phyloP scores from a whole-genome alignment of 2,329 filamentous ascomycete species.

The Calonectria ilicicola region DNA sequence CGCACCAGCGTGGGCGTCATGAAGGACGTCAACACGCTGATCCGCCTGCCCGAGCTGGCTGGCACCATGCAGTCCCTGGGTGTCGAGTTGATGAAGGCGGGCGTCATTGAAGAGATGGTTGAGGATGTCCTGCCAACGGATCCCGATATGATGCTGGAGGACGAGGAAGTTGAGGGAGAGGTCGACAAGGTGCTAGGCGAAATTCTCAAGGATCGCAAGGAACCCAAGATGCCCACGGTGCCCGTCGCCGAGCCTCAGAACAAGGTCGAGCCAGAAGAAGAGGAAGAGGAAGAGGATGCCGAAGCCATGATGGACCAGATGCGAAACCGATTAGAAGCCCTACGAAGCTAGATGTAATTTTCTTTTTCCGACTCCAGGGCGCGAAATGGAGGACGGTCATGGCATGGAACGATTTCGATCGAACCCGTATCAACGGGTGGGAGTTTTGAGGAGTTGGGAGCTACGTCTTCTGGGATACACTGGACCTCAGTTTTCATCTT shows the following conservation, averaged over 20 bases:
- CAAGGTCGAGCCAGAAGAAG: conserved; percentile 61
- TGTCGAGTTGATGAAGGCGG: conserved; percentile 90
- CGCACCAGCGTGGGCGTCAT: conserved; percentile 90
- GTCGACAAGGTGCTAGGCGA: conserved; percentile 94
- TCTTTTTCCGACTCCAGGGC: neutral
- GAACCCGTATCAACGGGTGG: neutral
- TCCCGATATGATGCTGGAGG: conserved; percentile 77
- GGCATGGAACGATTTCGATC: conserved; percentile 1
- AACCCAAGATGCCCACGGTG: conserved; percentile 66
- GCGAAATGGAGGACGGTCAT: neutral
- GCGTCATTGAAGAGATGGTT: conserved; percentile 98
- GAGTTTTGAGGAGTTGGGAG: conserved; percentile 23
- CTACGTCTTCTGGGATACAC: conserved; percentile 19
- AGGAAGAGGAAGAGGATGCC: conserved; percentile 79
- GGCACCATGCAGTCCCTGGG: conserved; percentile 91
- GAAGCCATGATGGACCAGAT: conserved; percentile 95
- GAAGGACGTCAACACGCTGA: conserved; percentile 92
- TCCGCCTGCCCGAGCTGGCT: conserved; percentile 86
- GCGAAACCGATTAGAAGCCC: conserved; percentile 88
- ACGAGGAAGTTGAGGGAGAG: conserved; percentile 81
- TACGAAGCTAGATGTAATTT: conserved; percentile 76
- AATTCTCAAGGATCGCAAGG: conserved; percentile 85
- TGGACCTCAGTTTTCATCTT: conserved; percentile 9
- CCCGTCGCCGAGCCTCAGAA: conserved; percentile 68
- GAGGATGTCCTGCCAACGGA: conserved; percentile 86